phyloP scores from a whole-genome alignment of 371 early-diverging fungal genomes.

The Blyttiomyces sp. region DNA sequence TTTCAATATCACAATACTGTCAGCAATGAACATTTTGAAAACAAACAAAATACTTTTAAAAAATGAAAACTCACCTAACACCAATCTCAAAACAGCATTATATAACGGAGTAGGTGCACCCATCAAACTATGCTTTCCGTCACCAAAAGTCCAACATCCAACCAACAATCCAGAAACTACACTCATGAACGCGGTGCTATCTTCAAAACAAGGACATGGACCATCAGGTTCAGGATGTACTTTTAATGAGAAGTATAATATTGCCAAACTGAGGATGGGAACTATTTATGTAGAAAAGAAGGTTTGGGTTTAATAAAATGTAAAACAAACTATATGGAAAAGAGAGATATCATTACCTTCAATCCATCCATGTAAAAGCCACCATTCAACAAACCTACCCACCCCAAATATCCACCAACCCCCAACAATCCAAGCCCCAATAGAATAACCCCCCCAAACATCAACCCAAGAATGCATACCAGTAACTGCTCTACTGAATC shows the following conservation, averaged over 20 bases:
- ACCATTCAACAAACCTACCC: not conserved
- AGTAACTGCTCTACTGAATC: slow-evolving; percentile 66
- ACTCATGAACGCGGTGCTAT: slow-evolving; percentile 63
- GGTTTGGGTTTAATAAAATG: not conserved
- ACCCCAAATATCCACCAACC: slow-evolving; percentile 2
- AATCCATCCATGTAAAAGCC: not conserved
- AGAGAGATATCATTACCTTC: not conserved
- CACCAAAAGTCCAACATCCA: slow-evolving; percentile 50
- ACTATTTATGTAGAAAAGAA: not conserved
- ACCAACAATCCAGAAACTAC: slow-evolving; percentile 64
- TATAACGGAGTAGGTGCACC: not conserved
- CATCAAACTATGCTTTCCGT: no score
- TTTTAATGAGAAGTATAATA: slow-evolving; percentile 7
- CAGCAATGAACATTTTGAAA: not conserved
- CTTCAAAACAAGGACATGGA: slow-evolving; percentile 79
- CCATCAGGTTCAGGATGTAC: slow-evolving; percentile 73
- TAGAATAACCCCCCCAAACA: slow-evolving; percentile 64
- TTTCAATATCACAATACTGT: not conserved
- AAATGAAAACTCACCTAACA: not conserved
- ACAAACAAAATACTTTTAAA: not conserved
- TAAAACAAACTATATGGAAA: not conserved
- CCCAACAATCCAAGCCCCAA: slow-evolving; percentile 42
- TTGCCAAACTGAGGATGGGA: not conserved
- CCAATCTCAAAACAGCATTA: not conserved
- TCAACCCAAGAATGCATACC: slow-evolving; percentile 72